phyloP scores from a whole-genome alignment of 1,284 basidiomycete genomes.

The Fomitiporia mediterranea region DNA sequence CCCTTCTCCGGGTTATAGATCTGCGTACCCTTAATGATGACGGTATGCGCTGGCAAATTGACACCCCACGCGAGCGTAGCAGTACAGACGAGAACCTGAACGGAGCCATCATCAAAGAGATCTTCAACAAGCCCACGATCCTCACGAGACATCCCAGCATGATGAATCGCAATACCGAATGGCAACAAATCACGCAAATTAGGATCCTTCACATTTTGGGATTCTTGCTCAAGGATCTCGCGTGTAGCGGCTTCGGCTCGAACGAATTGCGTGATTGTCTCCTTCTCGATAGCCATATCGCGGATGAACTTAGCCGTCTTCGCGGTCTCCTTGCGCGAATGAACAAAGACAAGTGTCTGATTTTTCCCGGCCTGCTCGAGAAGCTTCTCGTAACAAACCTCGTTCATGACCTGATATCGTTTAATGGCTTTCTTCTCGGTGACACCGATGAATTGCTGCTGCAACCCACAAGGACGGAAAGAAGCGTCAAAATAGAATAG shows the following conservation, averaged over 20 bases:
- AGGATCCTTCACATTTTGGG: constrained; percentile 78
- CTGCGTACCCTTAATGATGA: constrained; percentile 99
- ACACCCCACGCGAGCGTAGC: constrained; percentile 99
- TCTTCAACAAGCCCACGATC: constrained; percentile 94
- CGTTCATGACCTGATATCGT: constrained; percentile 96
- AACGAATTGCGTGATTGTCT: constrained; percentile 94
- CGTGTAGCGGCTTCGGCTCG: constrained; percentile 85
- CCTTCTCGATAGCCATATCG: constrained; percentile 94
- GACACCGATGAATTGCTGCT: constrained; percentile 96
- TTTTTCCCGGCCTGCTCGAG: constrained; percentile 90
- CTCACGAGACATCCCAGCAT: constrained; percentile 97
- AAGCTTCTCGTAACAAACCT: constrained; percentile 99
- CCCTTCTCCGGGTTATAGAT: constrained; percentile 99
- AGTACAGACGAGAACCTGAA: constrained; percentile 96
- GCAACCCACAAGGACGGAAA: constrained; percentile 90
- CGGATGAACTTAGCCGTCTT: constrained; percentile 96
- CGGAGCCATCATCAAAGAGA: constrained; percentile 87
- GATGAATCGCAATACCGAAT: constrained; percentile 97
- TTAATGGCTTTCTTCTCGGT: constrained; percentile 99
- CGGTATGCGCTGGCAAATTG: constrained; percentile 95
- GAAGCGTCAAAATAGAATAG: constrained; percentile 97
- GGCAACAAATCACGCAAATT: constrained; percentile 89
- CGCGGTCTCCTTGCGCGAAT: constrained; percentile 97
- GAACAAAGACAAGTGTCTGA: constrained; percentile 93
- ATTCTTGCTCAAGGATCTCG: constrained; percentile 84